Percentiles rank a stretch among this genome's conserved stretches.
phyloP scores from a whole-genome alignment of 2,329 filamentous ascomycete genomes.

The Sporothrix brasiliensis region DNA sequence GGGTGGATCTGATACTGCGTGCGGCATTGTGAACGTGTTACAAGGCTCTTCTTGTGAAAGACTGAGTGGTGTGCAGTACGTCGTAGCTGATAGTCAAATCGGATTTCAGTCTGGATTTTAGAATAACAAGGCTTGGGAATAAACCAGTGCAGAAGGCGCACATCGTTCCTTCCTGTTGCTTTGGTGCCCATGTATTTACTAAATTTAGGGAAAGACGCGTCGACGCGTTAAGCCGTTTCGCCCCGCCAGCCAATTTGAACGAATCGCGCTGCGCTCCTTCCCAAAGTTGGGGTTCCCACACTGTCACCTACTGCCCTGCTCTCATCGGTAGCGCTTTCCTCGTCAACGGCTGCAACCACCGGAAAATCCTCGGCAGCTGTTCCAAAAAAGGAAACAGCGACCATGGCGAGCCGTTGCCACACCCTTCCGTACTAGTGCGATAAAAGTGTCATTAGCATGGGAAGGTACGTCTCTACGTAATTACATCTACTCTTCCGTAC shows the following conservation, averaged over 20 bases:
- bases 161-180: slow-evolving; percentile 14
- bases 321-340: neutral
- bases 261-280: slow-evolving; percentile 19
- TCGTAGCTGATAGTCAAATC: neutral
- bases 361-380: slow-evolving; percentile 24
- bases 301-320: slow-evolving; percentile 8
- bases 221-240: slow-evolving; percentile 36
- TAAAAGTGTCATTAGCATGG: neutral
- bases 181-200: slow-evolving; percentile 8
- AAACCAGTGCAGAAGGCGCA: neutral
- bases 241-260: neutral
- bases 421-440: slow-evolving; percentile 1
- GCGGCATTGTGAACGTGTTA: slow-evolving; percentile 47
- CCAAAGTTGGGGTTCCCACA: neutral
- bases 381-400: neutral
- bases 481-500: neutral
- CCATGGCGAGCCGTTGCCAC: slow-evolving; percentile 13
- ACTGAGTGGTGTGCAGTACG: neutral
- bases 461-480: neutral
- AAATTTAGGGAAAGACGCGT: slow-evolving; percentile 33
- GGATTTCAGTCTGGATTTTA: neutral
- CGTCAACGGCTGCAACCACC: neutral
- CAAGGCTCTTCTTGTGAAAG: neutral
- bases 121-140: neutral
- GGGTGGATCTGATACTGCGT: slow-evolving; percentile 46